phyloP scores from a whole-genome alignment of 495 filamentous ascomycete species.

The Hyaloscypha bicolor region DNA sequence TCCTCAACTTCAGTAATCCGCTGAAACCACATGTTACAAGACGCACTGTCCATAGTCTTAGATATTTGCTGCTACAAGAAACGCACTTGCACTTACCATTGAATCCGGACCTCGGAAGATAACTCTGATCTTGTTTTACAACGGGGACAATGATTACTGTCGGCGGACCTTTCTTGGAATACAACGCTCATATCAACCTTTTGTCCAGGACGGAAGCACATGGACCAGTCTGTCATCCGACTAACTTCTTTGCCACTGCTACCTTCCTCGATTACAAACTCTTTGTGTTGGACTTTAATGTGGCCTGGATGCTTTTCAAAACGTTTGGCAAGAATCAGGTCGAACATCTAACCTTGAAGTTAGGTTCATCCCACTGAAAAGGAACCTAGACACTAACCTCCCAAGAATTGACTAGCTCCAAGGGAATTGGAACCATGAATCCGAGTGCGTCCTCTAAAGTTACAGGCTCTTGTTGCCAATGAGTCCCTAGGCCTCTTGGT shows the following conservation, averaged over 20 bases:
- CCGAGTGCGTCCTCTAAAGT: constrained; percentile 20
- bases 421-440: constrained; percentile 6
- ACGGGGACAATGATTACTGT: neutral
- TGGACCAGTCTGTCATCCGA: neutral
- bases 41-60: neutral
- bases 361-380: neutral
- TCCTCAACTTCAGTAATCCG: neutral
- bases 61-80: neutral
- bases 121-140: neutral
- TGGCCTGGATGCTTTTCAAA: constrained; percentile 11
- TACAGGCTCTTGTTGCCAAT: constrained; percentile 13
- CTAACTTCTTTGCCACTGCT: neutral
- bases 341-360: constrained; percentile 9
- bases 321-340: neutral
- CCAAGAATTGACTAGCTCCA: constrained; percentile 19
- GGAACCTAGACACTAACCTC: neutral
- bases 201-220: neutral
- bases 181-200: neutral
- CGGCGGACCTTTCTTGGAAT: neutral
- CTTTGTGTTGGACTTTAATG: neutral
- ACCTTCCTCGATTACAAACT: constrained; percentile 12
- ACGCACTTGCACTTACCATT: neutral
- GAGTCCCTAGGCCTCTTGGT: constrained; percentile 6
- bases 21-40: neutral
- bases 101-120: neutral